Evolutionary conservation across 2,329 filamentous ascomycete genomes (phyloP), one percentile per base, ranked within the genome.

Genomic region (Diaporthe ilicicola): DNA sequence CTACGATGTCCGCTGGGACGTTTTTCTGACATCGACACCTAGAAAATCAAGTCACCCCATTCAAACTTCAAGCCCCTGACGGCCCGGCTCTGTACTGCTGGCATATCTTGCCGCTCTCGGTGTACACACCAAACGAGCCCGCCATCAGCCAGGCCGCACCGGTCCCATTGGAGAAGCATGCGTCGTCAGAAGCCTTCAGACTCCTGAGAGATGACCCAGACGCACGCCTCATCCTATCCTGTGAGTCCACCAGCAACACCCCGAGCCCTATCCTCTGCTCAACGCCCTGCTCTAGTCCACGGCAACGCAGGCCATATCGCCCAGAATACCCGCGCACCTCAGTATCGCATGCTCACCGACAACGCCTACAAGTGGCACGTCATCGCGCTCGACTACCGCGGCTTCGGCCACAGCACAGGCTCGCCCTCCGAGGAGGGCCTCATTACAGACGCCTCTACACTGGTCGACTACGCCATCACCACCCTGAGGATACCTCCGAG

Each of bases 11-110:
- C 29, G 42, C 42, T 27, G n/a, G 9, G 27, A 48, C 19, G 22
- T 39, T 24, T 29, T 22, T 42, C 59, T 62, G 42, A 62, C 59
- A 32, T 48, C 12, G 3, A 22, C 10, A 17, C 1, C 2, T 75
- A 95, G 93, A 90, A 78, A 94, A 94, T 75, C 95, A 98, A 82
- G 92, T 97, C 3, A 94, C 94, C 7, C 93, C 95, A 0, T 98
- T 98, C 79, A 90, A 89, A 59, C 82, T 98, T 46, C 83, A 82
- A 4, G 96, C 94, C 0, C 84, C 89, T 1, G 95, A 98, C 79
- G 89, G 90, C 48, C 91, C 95, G 80, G 89, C 85, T 2, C 83
- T 98, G 22, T 97, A 96, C 78, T 93, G 93, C 32, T 98, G 95
- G 95, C 95, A 98, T 78, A 87, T 98, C 68, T 83, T 98, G 61